Percentiles rank a stretch among this genome's conserved stretches.
These are phyloP conservation scores for Lachancea cidri DNA, from an alignment of 805 yeast genomes.

Conservation along the genomic window DNA sequence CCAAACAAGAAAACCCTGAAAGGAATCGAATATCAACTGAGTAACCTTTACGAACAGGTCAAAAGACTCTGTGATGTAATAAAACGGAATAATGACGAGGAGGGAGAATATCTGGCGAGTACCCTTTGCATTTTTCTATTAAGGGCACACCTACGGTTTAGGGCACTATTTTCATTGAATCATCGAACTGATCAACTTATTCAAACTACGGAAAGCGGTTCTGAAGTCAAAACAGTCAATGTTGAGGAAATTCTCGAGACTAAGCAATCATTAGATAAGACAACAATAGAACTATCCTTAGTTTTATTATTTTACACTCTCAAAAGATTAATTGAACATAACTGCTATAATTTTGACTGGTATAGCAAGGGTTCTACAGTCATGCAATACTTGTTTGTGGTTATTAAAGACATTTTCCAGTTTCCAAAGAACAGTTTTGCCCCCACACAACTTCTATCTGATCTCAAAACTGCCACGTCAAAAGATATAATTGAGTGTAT, in stretches of 20 bases:
- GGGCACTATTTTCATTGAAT: conserved; percentile 15
- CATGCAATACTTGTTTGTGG: conserved; percentile 28
- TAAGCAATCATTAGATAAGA: conserved; percentile 13
- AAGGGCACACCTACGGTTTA: conserved; percentile 23
- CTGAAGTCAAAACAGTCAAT: conserved; percentile 9
- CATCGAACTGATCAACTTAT: conserved; percentile 13
- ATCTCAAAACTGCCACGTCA: conserved; percentile 12
- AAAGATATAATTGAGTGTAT: conserved; percentile 18
- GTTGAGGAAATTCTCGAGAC: conserved; percentile 15
- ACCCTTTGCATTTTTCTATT: conserved; percentile 23
- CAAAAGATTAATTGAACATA: conserved; percentile 20
- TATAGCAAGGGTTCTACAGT: conserved; percentile 29
- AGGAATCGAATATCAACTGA: conserved; percentile 6
- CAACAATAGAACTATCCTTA: conserved; percentile 20
- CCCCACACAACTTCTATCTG: conserved; percentile 3
- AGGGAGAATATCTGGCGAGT: conserved; percentile 19
- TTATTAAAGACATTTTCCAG: conserved; percentile 23
- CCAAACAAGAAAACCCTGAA: conserved; percentile 7
- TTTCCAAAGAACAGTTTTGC: conserved; percentile 15
- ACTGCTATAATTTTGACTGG: conserved; percentile 20
- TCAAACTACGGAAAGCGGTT: conserved; percentile 7
- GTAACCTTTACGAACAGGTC: conserved; percentile 12
- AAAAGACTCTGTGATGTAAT: conserved; percentile 10
- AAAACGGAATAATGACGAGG: conserved; percentile 2
- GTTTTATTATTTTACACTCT: conserved; percentile 21